Percentiles rank a stretch among this genome's conserved stretches.
Conservation (phyloP, 202 grass and related monocot species). For the Hordeum pubiflorum region DNA sequence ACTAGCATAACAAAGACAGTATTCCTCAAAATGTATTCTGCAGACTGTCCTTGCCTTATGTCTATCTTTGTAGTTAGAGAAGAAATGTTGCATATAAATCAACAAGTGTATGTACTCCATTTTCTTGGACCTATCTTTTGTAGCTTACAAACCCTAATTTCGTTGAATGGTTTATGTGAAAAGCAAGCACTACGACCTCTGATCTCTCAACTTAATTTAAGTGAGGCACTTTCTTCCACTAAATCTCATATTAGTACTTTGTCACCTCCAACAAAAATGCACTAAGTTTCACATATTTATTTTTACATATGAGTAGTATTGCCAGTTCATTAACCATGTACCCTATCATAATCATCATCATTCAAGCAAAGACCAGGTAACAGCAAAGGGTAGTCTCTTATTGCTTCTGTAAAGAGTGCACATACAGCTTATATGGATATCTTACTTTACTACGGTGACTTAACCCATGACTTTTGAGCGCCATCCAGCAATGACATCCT, state of each 20-base stretch:
- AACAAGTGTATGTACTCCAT: background rate
- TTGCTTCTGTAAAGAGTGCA: constrained; percentile 14
- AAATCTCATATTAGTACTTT: background rate
- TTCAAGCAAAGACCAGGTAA: background rate
- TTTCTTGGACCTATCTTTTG: background rate
- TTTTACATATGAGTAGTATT: background rate
- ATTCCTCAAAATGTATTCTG: background rate
- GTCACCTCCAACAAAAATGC: background rate
- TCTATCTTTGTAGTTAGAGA: background rate
- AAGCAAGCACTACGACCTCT: background rate
- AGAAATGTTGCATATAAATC: background rate
- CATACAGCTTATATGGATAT: background rate
- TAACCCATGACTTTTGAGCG: constrained; percentile 77
- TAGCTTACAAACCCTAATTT: background rate
- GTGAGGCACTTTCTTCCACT: background rate
- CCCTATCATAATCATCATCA: background rate
- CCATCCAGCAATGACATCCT: constrained; percentile 96
- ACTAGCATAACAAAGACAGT: background rate
- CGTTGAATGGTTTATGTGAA: background rate
- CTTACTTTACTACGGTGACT: constrained; percentile 29
- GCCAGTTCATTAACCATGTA: constrained; percentile 6
- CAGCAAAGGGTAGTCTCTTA: constrained; percentile 1
- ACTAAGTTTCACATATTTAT: constrained; percentile 9
- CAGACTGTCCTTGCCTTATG: background rate
- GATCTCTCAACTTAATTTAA: background rate